Percentiles rank a stretch among this genome's conserved stretches.
These are phyloP conservation scores for Theobroma cacao DNA, from an alignment of 345 rosid species.

Conservation along the genomic window DNA sequence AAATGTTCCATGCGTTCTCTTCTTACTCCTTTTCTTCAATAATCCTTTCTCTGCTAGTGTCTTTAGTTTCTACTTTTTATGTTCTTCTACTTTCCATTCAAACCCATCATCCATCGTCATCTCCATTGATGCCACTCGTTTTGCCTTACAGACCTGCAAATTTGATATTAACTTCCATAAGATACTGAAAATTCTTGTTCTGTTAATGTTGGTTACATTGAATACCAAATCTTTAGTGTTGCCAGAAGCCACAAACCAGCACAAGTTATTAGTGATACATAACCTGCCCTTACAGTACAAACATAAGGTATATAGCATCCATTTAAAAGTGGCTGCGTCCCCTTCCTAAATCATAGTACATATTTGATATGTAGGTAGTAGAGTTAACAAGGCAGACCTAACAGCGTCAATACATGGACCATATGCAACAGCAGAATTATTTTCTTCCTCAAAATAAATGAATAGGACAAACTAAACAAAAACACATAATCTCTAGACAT, in stretches of 20 bases:
- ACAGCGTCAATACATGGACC: background rate
- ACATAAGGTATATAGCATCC: too few relatives aligned
- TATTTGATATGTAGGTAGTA: background rate
- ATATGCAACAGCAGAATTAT: background rate
- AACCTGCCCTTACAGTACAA: too few relatives aligned
- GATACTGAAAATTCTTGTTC: background rate
- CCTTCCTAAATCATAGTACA: background rate
- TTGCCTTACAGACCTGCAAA: slow-evolving; percentile 82
- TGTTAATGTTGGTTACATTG: too few relatives aligned
- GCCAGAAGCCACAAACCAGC: background rate
- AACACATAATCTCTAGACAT: background rate
- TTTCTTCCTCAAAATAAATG: background rate
- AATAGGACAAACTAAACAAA: background rate
- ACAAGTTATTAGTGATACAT: background rate
- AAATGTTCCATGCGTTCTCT: slow-evolving; percentile 24
- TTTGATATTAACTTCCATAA: background rate
- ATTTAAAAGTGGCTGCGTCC: too few relatives aligned
- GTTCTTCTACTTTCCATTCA: slow-evolving; percentile 70
- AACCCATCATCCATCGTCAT: slow-evolving; percentile 86
- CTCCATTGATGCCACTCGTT: slow-evolving; percentile 82
- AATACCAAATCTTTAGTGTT: background rate
- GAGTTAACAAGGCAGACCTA: background rate
- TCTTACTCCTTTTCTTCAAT: slow-evolving; percentile 39
- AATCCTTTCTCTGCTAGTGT: slow-evolving; percentile 62
- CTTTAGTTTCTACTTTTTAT: slow-evolving; percentile 64